Conservation (phyloP, 805 yeast genomes). For the Metschnikowia cerradonensis region DNA sequence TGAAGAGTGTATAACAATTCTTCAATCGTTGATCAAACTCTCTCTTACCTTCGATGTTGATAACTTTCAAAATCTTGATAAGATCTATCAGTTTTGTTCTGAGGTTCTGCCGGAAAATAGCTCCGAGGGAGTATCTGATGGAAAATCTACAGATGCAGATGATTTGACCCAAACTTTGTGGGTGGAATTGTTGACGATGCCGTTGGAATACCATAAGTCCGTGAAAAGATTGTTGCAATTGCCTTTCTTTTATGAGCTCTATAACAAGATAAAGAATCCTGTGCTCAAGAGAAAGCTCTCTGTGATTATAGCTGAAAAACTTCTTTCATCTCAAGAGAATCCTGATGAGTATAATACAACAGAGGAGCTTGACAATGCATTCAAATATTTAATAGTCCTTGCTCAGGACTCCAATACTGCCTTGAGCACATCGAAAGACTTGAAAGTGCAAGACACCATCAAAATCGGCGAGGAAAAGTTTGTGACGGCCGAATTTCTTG, state of each 20-base stretch:
- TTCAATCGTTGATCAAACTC: constrained; percentile 62
- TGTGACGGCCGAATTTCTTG: constrained; percentile 35
- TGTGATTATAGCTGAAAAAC: constrained; percentile 54
- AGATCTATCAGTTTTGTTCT: constrained; percentile 54
- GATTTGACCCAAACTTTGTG: constrained; percentile 31
- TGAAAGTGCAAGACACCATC: constrained; percentile 37
- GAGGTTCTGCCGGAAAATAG: constrained; percentile 24
- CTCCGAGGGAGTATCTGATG: constrained; percentile 8
- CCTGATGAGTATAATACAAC: constrained; percentile 23
- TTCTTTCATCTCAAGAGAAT: constrained; percentile 39
- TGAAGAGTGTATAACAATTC: constrained; percentile 60
- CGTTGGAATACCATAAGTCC: constrained; percentile 42
- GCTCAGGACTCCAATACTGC: constrained; percentile 36
- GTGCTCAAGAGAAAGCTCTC: constrained; percentile 56
- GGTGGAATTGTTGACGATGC: constrained; percentile 45
- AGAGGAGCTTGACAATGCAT: constrained; percentile 56
- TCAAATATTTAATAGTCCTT: constrained; percentile 54
- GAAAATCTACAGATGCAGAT: constrained; percentile 12
- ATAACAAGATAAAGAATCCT: constrained; percentile 45
- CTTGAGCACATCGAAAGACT: constrained; percentile 32
- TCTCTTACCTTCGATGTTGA: constrained; percentile 65
- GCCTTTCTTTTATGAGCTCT: constrained; percentile 50
- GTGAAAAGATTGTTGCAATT: constrained; percentile 42
- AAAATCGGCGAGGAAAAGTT: constrained; percentile 26
- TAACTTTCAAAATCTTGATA: constrained; percentile 56